Conservation (phyloP, 2,329 filamentous ascomycete genomes). For the Westerdykella aurantiaca region DNA sequence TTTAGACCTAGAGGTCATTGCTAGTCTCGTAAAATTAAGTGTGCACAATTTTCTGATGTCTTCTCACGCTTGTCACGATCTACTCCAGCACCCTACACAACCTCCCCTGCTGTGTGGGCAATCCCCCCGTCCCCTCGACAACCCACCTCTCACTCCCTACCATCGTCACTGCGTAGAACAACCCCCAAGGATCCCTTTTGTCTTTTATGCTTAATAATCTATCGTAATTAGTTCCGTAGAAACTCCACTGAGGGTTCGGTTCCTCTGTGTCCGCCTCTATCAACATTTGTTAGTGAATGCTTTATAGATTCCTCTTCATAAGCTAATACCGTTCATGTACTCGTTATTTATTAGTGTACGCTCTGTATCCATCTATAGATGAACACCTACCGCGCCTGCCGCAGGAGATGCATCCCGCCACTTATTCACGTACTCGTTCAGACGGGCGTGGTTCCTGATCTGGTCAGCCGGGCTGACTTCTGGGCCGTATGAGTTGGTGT, state of each 20-base stretch:
- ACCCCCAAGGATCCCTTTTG: constrained; percentile 19
- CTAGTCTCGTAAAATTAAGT: too few species aligned
- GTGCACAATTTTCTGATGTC: too few species aligned
- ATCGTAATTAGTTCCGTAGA: constrained; percentile 24
- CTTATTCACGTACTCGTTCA: constrained; percentile 18
- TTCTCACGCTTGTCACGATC: background rate
- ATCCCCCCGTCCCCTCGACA: constrained; percentile 17
- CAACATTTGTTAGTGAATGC: too few species aligned
- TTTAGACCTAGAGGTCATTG: too few species aligned
- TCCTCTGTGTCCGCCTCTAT: constrained; percentile 21
- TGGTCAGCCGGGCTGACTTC: constrained; percentile 14
- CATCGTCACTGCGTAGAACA: constrained; percentile 24
- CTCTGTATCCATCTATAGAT: background rate
- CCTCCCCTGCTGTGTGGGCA: constrained; percentile 24
- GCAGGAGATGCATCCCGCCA: constrained; percentile 19
- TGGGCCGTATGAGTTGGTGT: constrained; percentile 15
- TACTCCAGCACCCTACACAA: constrained; percentile 16
- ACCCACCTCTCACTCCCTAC: constrained; percentile 23
- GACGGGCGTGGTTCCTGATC: constrained; percentile 17
- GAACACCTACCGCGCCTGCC: constrained; percentile 14
- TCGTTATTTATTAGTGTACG: background rate
- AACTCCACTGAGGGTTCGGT: constrained; percentile 20
- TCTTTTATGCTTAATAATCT: constrained; percentile 18
- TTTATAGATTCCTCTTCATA: background rate
- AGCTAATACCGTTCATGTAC: constrained; percentile 26